Percentiles rank a stretch among this genome's conserved stretches.
phyloP scores from a whole-genome alignment of 495 filamentous ascomycete genomes.

The Penicillium waksmanii region DNA sequence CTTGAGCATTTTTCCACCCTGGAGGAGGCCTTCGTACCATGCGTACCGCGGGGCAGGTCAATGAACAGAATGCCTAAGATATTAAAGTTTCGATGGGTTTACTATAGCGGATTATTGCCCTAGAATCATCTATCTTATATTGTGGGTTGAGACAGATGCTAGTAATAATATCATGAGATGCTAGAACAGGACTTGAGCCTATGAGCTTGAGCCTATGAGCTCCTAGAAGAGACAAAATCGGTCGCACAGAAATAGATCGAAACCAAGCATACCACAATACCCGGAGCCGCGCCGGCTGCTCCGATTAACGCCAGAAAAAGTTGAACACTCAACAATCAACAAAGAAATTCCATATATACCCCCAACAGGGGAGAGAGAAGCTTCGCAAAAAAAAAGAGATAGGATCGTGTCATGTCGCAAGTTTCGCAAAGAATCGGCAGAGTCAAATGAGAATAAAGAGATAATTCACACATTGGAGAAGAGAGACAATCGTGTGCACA shows the following conservation, averaged over 20 bases:
- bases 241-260: conserved; percentile 8
- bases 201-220: conserved; percentile 1
- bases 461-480: conserved; percentile 28
- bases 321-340: conserved; percentile 13
- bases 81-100: background rate
- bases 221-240: conserved; percentile 7
- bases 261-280: conserved; percentile 13
- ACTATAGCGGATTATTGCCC: background rate
- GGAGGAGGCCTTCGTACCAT: no score
- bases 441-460: background rate
- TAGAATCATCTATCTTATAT: conserved; percentile 10
- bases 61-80: no score
- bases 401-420: conserved; percentile 22
- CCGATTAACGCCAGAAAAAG: conserved; percentile 25
- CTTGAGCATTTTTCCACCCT: no score
- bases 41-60: no score
- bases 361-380: conserved; percentile 16
- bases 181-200: conserved; percentile 11
- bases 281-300: conserved; percentile 13
- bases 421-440: conserved; percentile 7
- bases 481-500: conserved; percentile 33
- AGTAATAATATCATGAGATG: conserved; percentile 10
- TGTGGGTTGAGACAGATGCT: background rate
- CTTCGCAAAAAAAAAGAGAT: conserved; percentile 1
- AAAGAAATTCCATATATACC: conserved; percentile 21